Evolutionary conservation across 306 rosid genomes (phyloP), one percentile per base, ranked within the genome.

Genomic region (Cicer judaicum): DNA sequence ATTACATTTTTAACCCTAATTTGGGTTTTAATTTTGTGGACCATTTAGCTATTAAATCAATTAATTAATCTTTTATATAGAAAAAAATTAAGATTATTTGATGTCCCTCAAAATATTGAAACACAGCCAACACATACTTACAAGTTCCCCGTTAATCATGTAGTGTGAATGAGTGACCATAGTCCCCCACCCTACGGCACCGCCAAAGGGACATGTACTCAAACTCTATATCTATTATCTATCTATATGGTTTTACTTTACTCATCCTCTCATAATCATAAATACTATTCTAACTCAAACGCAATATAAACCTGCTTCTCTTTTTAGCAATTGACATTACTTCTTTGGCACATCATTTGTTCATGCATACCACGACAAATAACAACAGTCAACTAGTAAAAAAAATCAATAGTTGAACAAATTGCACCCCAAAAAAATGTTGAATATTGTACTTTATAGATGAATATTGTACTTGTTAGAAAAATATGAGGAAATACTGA

Each of bases 131-230:
- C 77, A 77, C 78, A 72, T 53, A 19, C 61, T 79, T 70, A 18
- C 80, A 52, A n/a, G 56, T 81, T 69, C 16, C 83, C 81, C 0
- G 80, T 85, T 75, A 55, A 48, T 73, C 75, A 82, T 84, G 90
- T 80, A 87, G 70, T 43, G 63, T 52, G 69, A 83, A 73, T 71
- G 79, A 81, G 80, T 29, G 74, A 66, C 59, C 74, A 2, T 16
- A 54, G 5, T 18, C 60, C 71, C 66, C 54, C 61, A 68, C 70
- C 82, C 60, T 16, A 60, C 68, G 68, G 46, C 29, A 38, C 48
- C 47, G 16, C 68, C 48, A 63, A 8, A 70, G 57, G 71, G 48
- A 39, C 40, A 11, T 38, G 39, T 42, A 78, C 61, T n/a, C 34
- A 24, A 24, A 24, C 34, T 2, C 34, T 1, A 16, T 16, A 16